Evolutionary conservation across 2,329 filamentous ascomycete genomes (phyloP).

Genomic region (Talaromyces sp.): DNA sequence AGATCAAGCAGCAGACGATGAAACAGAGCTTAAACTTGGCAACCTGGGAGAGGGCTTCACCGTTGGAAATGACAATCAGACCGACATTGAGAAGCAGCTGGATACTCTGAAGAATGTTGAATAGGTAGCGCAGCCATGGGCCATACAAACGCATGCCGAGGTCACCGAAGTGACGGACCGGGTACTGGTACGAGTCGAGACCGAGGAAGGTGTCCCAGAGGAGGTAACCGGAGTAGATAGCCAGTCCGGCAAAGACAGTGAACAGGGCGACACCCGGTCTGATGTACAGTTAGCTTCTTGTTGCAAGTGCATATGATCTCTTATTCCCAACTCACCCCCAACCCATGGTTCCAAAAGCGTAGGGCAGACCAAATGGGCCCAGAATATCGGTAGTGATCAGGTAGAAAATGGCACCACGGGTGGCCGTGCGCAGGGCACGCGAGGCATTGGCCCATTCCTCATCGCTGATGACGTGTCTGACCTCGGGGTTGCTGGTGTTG

Average conservation of each 20-base stretch:
- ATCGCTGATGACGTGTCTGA: slow-evolving; percentile 23
- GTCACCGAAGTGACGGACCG: slow-evolving; percentile 45
- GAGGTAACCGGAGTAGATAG: slow-evolving; percentile 42
- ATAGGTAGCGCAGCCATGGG: slow-evolving; percentile 38
- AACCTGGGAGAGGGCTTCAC: slow-evolving; percentile 52
- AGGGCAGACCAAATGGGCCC: slow-evolving; percentile 37
- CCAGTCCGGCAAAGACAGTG: slow-evolving; percentile 42
- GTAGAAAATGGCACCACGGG: slow-evolving; percentile 45
- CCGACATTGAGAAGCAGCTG: slow-evolving; percentile 35
- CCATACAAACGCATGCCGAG: slow-evolving; percentile 47
- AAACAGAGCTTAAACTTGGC: slow-evolving; percentile 49
- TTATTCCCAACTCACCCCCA: slow-evolving; percentile 23
- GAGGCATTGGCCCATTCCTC: slow-evolving; percentile 47
- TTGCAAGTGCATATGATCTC: slow-evolving; percentile 7
- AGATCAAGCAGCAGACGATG: slow-evolving; percentile 49
- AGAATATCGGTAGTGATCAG: slow-evolving; percentile 48
- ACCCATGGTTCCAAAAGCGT: slow-evolving; percentile 30
- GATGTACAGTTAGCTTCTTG: neutral
- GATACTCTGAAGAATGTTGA: slow-evolving; percentile 47
- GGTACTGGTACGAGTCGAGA: slow-evolving; percentile 46
- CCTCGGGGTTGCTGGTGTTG: slow-evolving; percentile 11
- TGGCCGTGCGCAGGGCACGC: slow-evolving; percentile 43
- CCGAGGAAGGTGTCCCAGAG: slow-evolving; percentile 44
- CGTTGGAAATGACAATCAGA: slow-evolving; percentile 46
- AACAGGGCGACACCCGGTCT: slow-evolving; percentile 42